Evolutionary conservation across 2,329 filamentous ascomycete genomes (phyloP).

Genomic region (Aspergillus spinulosporus): DNA sequence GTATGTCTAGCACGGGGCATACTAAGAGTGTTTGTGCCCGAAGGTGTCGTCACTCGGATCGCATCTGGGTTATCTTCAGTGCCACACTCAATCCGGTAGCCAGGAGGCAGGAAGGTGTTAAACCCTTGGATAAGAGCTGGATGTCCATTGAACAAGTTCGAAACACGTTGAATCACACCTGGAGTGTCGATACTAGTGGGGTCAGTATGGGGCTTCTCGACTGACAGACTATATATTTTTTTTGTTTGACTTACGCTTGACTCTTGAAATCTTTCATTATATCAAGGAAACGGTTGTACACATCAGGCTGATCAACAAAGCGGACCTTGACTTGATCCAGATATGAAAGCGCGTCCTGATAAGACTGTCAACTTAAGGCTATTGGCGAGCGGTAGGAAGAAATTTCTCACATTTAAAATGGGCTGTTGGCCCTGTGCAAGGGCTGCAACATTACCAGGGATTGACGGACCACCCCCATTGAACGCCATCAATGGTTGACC

Average conservation of each 20-base stretch:
- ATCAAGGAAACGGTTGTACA: slow-evolving; percentile 94
- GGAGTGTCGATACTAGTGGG: slow-evolving; percentile 79
- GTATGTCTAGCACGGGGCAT: slow-evolving; percentile 55
- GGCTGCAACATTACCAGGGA: slow-evolving; percentile 54
- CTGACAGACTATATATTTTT: neutral
- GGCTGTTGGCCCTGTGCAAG: slow-evolving; percentile 79
- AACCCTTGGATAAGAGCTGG: slow-evolving; percentile 96
- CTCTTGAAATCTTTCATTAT: slow-evolving; percentile 99
- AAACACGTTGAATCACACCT: slow-evolving; percentile 94
- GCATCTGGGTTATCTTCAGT: slow-evolving; percentile 91
- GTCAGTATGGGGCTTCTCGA: slow-evolving; percentile 18
- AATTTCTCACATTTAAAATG: slow-evolving; percentile 64
- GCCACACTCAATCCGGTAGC: slow-evolving; percentile 95
- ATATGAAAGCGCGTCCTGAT: slow-evolving; percentile 83
- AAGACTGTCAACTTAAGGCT: slow-evolving; percentile 22
- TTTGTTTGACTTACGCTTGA: slow-evolving; percentile 68
- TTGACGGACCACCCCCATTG: slow-evolving; percentile 45
- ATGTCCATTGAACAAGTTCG: slow-evolving; percentile 91
- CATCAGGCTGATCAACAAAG: slow-evolving; percentile 93
- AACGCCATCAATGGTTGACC: slow-evolving; percentile 56
- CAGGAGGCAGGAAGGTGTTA: slow-evolving; percentile 93
- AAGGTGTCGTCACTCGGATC: slow-evolving; percentile 94
- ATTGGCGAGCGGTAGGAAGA: neutral
- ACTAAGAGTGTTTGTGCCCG: slow-evolving; percentile 92
- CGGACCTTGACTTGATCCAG: slow-evolving; percentile 98